Evolutionary conservation across 139 green algal species (phyloP).

Genomic region (Chlorella sp.): DNA sequence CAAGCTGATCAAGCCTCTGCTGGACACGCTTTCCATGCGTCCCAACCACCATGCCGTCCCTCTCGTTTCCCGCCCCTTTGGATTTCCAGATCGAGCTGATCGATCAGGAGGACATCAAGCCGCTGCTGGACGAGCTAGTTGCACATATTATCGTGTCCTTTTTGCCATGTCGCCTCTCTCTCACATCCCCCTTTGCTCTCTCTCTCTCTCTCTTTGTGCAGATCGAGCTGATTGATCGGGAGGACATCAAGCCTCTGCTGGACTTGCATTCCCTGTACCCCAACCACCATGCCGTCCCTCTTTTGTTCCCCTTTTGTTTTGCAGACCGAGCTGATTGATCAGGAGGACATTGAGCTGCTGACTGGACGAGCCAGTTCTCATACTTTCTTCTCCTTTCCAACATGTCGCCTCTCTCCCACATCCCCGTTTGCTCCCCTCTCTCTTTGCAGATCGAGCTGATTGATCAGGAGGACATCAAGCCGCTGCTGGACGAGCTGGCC

Average conservation of each 20-base stretch:
- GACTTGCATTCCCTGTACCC: no score
- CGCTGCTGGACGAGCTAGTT: conserved; percentile 33
- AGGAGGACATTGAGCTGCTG: conserved; percentile 36
- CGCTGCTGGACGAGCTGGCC: conserved; percentile 29
- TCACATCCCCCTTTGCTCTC: no score
- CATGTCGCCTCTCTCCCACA: no score
- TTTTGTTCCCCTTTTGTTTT: no score
- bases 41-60: neutral
- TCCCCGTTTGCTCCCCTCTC: no score
- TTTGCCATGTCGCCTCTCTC: neutral
- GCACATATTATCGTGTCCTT: conserved; percentile 33
- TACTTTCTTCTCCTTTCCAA: conserved; percentile 27
- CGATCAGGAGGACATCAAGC: conserved; percentile 36
- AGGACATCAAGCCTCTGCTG: conserved; percentile 41
- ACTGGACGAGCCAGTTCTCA: conserved; percentile 31
- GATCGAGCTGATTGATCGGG: conserved; percentile 41
- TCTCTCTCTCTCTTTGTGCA: neutral
- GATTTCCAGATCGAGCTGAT: conserved; percentile 35
- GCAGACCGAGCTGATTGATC: conserved; percentile 40
- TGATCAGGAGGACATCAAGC: conserved; percentile 36
- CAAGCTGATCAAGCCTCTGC: no score
- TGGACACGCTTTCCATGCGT: no score
- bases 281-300: no score
- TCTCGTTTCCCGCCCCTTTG: no score
- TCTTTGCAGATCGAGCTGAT: conserved; percentile 36